Percentiles rank a stretch among this genome's conserved stretches.
Conservation (phyloP, 192 early-diverging fungal species). For the Mortierella antarctica region DNA sequence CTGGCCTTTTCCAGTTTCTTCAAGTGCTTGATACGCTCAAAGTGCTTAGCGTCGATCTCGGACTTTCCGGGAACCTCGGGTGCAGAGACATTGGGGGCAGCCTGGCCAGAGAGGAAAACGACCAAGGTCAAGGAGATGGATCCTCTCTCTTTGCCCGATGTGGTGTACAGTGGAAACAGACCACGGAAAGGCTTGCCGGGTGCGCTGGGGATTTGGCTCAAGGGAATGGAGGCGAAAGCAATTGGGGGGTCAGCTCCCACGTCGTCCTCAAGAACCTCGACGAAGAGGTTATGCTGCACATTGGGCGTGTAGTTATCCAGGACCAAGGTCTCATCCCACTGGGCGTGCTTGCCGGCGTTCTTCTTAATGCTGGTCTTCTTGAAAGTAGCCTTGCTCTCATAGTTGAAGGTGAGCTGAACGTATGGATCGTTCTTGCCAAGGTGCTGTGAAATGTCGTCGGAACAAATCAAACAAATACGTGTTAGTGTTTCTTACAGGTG, state of each 20-base stretch:
- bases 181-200: conserved; percentile 35
- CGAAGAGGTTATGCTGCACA: conserved; percentile 44
- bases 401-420: conserved; percentile 44
- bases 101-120: conserved; percentile 35
- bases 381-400: conserved; percentile 22
- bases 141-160: conserved; percentile 51
- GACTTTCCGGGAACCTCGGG: conserved; percentile 20
- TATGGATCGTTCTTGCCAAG: conserved; percentile 63
- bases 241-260: conserved; percentile 42
- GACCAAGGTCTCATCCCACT: conserved; percentile 55
- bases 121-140: conserved; percentile 42
- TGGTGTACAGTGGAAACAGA: conserved; percentile 40
- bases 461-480: not conserved
- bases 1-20: conserved; percentile 6
- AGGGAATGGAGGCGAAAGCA: conserved; percentile 59
- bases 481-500: not conserved
- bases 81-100: not conserved
- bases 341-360: conserved; percentile 54
- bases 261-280: conserved; percentile 59
- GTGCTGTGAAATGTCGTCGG: conserved; percentile 12
- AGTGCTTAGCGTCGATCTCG: conserved; percentile 12
- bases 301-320: conserved; percentile 29
- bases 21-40: not conserved
- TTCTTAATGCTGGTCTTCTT: conserved; percentile 54
- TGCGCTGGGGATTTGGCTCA: conserved; percentile 51